Conservation (phyloP, 441 rosid species). For the Biscutella auriculata region DNA sequence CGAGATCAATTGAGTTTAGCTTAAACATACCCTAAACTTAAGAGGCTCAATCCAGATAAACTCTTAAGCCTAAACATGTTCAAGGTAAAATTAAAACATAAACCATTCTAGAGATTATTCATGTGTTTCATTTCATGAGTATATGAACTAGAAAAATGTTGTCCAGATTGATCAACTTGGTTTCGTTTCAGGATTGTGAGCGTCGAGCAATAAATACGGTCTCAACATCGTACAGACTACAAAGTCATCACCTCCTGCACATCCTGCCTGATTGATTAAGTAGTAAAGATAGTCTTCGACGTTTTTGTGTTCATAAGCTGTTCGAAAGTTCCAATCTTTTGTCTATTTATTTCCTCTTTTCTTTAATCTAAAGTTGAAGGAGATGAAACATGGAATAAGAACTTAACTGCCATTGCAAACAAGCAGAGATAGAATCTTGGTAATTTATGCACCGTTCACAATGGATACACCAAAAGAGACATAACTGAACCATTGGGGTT, state of each 20-base stretch:
- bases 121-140: background rate
- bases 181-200: constrained; percentile 69
- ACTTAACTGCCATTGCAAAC: background rate
- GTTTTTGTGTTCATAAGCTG: too few species aligned
- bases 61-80: constrained; percentile 74
- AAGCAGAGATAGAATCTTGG: background rate
- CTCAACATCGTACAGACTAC: constrained; percentile 45
- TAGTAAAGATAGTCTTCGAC: background rate
- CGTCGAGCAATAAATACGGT: constrained; percentile 61
- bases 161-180: constrained; percentile 8
- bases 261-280: constrained; percentile 28
- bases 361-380: constrained; percentile 5
- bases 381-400: constrained; percentile 10
- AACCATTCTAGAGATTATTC: background rate
- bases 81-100: constrained; percentile 36
- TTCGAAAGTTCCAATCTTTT: too few species aligned
- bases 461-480: background rate
- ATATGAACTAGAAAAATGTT: background rate
- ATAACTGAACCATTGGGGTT: background rate
- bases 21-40: constrained; percentile 72
- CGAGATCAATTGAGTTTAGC: constrained; percentile 93
- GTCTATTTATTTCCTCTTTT: background rate
- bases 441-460: background rate
- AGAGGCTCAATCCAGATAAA: constrained; percentile 57
- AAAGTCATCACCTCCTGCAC: constrained; percentile 25